Evolutionary conservation across 495 filamentous ascomycete genomes (phyloP).

Genomic region (Bacidia rubella): DNA sequence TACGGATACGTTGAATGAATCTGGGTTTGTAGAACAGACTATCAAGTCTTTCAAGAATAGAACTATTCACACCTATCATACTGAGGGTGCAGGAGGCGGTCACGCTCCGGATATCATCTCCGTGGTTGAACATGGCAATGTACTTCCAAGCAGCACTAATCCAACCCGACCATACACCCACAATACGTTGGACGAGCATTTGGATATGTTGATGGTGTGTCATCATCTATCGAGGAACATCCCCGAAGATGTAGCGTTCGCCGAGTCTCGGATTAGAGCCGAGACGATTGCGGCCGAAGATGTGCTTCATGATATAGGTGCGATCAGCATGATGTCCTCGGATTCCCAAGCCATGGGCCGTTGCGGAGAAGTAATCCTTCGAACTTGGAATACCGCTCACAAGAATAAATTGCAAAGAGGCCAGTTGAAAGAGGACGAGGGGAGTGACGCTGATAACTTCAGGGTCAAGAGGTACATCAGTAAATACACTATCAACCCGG

Average conservation of each 20-base stretch:
- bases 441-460: slow-evolving; percentile 79
- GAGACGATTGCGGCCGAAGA: slow-evolving; percentile 98
- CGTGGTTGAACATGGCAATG: slow-evolving; percentile 84
- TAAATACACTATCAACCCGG: slow-evolving; percentile 97
- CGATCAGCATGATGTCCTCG: slow-evolving; percentile 95
- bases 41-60: slow-evolving; percentile 76
- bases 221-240: slow-evolving; percentile 88
- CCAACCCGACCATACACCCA: slow-evolving; percentile 83
- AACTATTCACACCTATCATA: slow-evolving; percentile 97
- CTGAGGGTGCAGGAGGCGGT: slow-evolving; percentile 90
- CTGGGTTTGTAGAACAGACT: slow-evolving; percentile 90
- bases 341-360: slow-evolving; percentile 98
- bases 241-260: slow-evolving; percentile 91
- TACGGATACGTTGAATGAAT: slow-evolving; percentile 95
- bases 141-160: slow-evolving; percentile 85
- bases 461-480: slow-evolving; percentile 85
- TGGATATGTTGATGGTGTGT: slow-evolving; percentile 99
- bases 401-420: slow-evolving; percentile 94
- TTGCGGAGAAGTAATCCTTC: slow-evolving; percentile 84
- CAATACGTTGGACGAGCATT: slow-evolving; percentile 93
- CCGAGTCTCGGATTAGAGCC: slow-evolving; percentile 84
- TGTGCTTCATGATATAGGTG: slow-evolving; percentile 88
- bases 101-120: slow-evolving; percentile 96
- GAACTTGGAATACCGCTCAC: slow-evolving; percentile 96
- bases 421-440: slow-evolving; percentile 59